A percentile compares a stretch with the other conserved stretches of the same genome.
Evolutionary conservation across 2,329 filamentous ascomycete species (phyloP).

Genomic region (Exophiala spinifera): DNA sequence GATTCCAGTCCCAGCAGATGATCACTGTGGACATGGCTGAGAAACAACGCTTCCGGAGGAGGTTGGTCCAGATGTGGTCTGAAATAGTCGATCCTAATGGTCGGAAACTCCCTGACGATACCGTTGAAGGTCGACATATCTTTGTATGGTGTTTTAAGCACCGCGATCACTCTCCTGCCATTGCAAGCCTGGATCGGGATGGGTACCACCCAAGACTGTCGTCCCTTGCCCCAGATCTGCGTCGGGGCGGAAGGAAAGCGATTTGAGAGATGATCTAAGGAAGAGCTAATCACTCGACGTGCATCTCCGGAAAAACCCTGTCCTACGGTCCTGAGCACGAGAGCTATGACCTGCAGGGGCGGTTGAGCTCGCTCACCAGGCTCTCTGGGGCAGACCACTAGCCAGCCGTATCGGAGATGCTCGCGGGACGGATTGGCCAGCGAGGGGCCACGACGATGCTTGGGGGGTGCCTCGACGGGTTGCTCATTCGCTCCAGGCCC

Average conservation of each 20-base stretch:
- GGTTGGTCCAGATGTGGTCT: constrained; percentile 52
- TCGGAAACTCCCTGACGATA: constrained; percentile 70
- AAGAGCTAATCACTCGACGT: constrained; percentile 6
- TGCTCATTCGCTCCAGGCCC: constrained; percentile 8
- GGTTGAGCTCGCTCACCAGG: background rate
- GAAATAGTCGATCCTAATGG: constrained; percentile 82
- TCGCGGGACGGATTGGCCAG: constrained; percentile 14
- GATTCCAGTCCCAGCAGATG: constrained; percentile 78
- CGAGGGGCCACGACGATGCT: constrained; percentile 11
- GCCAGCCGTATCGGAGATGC: constrained; percentile 12
- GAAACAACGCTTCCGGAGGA: constrained; percentile 75
- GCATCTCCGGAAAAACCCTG: constrained; percentile 5
- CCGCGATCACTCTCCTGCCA: background rate
- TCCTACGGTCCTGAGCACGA: constrained; percentile 6
- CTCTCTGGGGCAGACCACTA: background rate
- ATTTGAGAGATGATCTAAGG: background rate
- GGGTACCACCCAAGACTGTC: background rate
- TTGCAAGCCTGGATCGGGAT: background rate
- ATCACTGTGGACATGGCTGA: constrained; percentile 91
- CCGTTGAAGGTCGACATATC: constrained; percentile 76
- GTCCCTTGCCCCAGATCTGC: background rate
- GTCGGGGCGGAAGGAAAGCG: background rate
- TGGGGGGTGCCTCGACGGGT: constrained; percentile 2
- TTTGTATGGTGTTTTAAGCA: background rate
- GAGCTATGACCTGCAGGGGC: constrained; percentile 12